Base-by-base conservation (phyloP, 345 rosid species). In the Populus simonii region DNA sequence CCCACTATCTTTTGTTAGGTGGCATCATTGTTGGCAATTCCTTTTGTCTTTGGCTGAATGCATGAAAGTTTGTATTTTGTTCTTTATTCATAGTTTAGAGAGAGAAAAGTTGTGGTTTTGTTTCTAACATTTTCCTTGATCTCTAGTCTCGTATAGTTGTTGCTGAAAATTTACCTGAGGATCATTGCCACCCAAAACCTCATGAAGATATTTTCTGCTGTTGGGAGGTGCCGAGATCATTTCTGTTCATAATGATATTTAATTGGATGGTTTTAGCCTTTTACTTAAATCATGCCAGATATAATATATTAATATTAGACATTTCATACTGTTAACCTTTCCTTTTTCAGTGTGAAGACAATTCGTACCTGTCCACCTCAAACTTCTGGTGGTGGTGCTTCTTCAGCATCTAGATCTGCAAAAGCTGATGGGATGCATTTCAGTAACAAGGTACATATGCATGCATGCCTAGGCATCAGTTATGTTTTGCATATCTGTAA, bases 81-180 rank as follows among this genome's bases (percentile, higher is more conserved):
- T 45, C 17, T 69, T 68, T 38, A 17, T 61, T 73, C 63, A 43
- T 38, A 45, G 31, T 72, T 36, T 71, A 29, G 7, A 7, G 3
- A 25, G 17, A 76, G 36, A 57, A 22, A 6, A 62, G 33, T 27
- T 17, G 16, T 25, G 55, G 35, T 22, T 73, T 66, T 53, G 16
- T 39, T 43, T 55, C 38, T 76, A 66, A 71, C 63, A 36, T 18
- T 76, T 38, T 11, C 72, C 74, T 68, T 80, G 29, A 41, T 85
- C n/a, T 82, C 59, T 84, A 96, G 99, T 89, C 96, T 77, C 98
- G 98, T 39, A 89, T 96, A n/a, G 83, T 96, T 73, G 82, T 96
- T 81, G 98, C 99, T 86, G 98, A 96, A 86, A 96, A 96, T 84
- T 89, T 96, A 78, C 99, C 99, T 0, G 99, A 94, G 81, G 98